These are phyloP conservation scores for Phlebopus sp. DNA, from an alignment of 1,284 basidiomycete species.

Conservation along the genomic window DNA sequence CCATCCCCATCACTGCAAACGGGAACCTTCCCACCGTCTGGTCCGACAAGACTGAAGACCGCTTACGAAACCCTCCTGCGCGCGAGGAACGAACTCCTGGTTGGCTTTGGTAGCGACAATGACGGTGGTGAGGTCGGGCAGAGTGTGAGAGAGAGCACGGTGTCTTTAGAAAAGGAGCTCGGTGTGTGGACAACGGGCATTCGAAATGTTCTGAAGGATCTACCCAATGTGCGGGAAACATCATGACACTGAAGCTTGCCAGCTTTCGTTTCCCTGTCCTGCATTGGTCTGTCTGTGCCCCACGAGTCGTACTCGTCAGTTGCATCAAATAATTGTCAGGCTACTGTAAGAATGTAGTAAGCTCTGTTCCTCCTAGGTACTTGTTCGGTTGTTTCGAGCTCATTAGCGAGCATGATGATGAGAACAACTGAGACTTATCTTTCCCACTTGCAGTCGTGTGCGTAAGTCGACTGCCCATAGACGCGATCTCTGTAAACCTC, in stretches of 20 bases:
- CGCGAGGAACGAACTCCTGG: slow-evolving; percentile 55
- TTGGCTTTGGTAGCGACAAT: slow-evolving; percentile 61
- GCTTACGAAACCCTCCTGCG: slow-evolving; percentile 61
- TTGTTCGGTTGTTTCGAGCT: too few species aligned
- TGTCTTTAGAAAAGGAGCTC: slow-evolving; percentile 65
- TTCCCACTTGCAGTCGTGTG: too few species aligned
- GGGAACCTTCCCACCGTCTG: slow-evolving; percentile 58
- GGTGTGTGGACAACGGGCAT: slow-evolving; percentile 51
- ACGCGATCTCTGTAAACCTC: background rate
- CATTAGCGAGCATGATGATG: too few species aligned
- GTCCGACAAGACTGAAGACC: slow-evolving; percentile 56
- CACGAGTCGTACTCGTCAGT: too few species aligned
- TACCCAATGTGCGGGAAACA: too few species aligned
- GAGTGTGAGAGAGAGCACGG: slow-evolving; percentile 52
- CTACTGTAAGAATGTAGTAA: too few species aligned
- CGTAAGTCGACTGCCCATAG: background rate
- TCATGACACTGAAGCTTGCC: too few species aligned
- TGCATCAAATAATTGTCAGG: too few species aligned
- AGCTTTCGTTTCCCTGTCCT: too few species aligned
- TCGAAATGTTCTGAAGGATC: slow-evolving; percentile 29
- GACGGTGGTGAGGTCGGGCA: slow-evolving; percentile 63
- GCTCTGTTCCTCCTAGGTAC: too few species aligned
- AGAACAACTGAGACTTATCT: too few species aligned
- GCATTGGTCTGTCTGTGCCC: background rate
- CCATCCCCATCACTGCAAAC: slow-evolving; percentile 36